Conservation (phyloP, 139 green algal species). For the Picochlorum sp. region DNA sequence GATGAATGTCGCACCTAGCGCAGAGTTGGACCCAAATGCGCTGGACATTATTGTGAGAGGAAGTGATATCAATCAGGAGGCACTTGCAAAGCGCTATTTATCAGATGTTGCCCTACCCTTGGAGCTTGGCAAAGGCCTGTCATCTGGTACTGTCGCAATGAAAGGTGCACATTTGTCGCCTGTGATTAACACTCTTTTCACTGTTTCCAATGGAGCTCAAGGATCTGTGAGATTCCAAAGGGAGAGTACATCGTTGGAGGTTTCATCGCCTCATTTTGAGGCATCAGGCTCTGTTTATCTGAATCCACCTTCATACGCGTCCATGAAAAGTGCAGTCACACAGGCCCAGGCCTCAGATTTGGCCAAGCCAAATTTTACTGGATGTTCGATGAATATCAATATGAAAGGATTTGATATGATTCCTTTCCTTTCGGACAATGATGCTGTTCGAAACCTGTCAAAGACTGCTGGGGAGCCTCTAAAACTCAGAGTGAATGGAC, state of each 20-base stretch:
- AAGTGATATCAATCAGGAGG: constrained; percentile 49
- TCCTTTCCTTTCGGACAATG: constrained; percentile 34
- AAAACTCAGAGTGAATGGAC: constrained; percentile 40
- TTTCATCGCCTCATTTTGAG: constrained; percentile 35
- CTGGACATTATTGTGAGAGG: constrained; percentile 62
- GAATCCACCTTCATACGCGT: constrained; percentile 21
- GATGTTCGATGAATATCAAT: constrained; percentile 26
- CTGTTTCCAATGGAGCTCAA: constrained; percentile 25
- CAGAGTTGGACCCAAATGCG: constrained; percentile 71
- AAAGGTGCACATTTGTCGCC: constrained; percentile 55
- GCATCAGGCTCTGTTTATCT: constrained; percentile 29
- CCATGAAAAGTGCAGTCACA: constrained; percentile 35
- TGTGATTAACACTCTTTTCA: constrained; percentile 44
- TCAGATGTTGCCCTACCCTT: constrained; percentile 28
- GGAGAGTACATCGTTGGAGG: constrained; percentile 12
- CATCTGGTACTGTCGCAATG: constrained; percentile 39
- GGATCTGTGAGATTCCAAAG: constrained; percentile 27
- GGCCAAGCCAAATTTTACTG: constrained; percentile 32
- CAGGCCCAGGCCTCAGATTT: constrained; percentile 39
- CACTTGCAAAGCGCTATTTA: constrained; percentile 65
- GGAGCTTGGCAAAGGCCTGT: constrained; percentile 31
- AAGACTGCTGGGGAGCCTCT: constrained; percentile 25
- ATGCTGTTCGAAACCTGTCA: constrained; percentile 12
- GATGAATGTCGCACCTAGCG: constrained; percentile 68
- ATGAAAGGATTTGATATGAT: constrained; percentile 60